Percentiles rank a stretch among this genome's conserved stretches.
Conservation (phyloP, 78 protist species). For the Protostelium mycophagum region DNA sequence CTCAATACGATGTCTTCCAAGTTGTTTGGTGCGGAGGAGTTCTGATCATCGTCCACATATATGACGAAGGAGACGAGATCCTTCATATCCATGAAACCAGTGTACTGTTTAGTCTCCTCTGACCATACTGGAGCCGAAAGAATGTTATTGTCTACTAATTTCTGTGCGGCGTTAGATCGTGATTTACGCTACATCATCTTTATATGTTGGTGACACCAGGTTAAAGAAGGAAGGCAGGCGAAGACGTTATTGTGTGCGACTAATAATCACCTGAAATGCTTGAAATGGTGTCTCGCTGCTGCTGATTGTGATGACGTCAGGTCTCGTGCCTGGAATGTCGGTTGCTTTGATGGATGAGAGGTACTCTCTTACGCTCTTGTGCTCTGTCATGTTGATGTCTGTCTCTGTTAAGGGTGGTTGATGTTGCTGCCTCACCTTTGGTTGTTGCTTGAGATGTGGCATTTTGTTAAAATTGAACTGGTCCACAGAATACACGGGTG, state of each 20-base stretch:
- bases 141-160: not conserved
- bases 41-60: not conserved
- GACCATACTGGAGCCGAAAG: not conserved
- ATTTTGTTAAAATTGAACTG: no score
- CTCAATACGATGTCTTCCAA: not conserved
- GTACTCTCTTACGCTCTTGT: not conserved
- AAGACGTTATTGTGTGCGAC: no score
- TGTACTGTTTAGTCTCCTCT: not conserved
- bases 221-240: no score
- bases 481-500: no score
- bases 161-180: no score
- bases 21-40: not conserved
- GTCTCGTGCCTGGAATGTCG: not conserved
- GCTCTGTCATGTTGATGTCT: not conserved
- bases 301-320: not conserved
- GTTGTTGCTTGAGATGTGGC: no score
- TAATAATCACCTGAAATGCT: not conserved
- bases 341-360: not conserved
- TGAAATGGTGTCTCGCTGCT: not conserved
- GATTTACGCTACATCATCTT: no score
- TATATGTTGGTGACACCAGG: not conserved
- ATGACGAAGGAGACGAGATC: not conserved
- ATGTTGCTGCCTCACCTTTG: no score
- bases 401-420: no score
- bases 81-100: not conserved